A percentile compares a stretch with the other conserved stretches of the same genome.
phyloP scores from a whole-genome alignment of 2,329 filamentous ascomycete species.

The Cephalotrichum gorgonifer region DNA sequence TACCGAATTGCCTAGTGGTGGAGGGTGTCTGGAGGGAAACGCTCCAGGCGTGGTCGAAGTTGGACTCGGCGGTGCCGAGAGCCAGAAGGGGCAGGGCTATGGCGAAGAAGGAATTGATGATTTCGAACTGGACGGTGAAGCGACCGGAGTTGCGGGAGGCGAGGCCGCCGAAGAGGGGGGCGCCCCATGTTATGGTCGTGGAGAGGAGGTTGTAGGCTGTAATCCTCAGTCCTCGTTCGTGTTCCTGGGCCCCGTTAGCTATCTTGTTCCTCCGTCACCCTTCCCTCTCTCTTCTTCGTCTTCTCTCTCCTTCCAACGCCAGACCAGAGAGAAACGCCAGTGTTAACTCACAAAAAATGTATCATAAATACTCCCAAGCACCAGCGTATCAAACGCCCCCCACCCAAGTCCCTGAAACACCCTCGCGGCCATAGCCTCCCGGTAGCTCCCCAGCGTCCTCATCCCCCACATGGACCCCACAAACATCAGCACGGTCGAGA shows the following conservation, averaged over 20 bases:
- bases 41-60: conserved; percentile 31
- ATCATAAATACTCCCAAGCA: conserved; percentile 42
- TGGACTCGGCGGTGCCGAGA: conserved; percentile 40
- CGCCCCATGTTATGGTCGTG: conserved; percentile 39
- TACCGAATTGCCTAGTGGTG: conserved; percentile 8
- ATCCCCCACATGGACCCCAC: conserved; percentile 41
- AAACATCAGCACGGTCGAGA: conserved; percentile 33
- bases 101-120: conserved; percentile 37
- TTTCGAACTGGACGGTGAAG: conserved; percentile 38
- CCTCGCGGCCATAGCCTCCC: conserved; percentile 38
- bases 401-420: conserved; percentile 48
- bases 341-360: conserved; percentile 40
- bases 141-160: conserved; percentile 28
- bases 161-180: conserved; percentile 41
- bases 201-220: conserved; percentile 33
- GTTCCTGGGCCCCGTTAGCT: conserved; percentile 31
- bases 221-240: conserved; percentile 36
- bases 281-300: background rate
- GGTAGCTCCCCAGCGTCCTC: conserved; percentile 26
- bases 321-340: too few species aligned
- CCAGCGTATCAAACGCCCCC: conserved; percentile 45
- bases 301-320: background rate
- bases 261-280: background rate
- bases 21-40: conserved; percentile 10
- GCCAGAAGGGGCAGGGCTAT: conserved; percentile 35